Evolutionary conservation across 163 green algal genomes (phyloP).

Genomic region (Trebouxia gelatinosa): DNA sequence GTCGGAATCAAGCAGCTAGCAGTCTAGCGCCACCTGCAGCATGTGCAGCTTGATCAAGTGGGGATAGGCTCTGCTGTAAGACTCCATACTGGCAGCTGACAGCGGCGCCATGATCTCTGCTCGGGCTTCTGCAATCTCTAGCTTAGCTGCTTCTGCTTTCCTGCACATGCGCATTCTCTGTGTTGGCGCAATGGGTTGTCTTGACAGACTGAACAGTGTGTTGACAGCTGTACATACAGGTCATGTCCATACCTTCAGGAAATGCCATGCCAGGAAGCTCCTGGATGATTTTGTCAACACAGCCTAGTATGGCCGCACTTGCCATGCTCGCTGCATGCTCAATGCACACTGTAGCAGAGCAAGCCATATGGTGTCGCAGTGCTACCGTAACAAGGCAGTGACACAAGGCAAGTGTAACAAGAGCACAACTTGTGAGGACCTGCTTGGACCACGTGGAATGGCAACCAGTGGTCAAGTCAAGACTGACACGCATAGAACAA

Average conservation of each 20-base stretch:
- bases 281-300: not conserved
- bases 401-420: too few species aligned
- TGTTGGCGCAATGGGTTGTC: not conserved
- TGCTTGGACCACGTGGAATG: too few species aligned
- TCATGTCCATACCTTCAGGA: not conserved
- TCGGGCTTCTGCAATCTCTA: slow-evolving; percentile 45
- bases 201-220: not conserved
- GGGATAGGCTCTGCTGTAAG: slow-evolving; percentile 86
- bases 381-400: not conserved
- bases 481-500: not conserved
- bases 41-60: slow-evolving; percentile 68
- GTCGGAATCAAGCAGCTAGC: too few species aligned
- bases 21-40: slow-evolving; percentile 33
- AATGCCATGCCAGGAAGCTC: not conserved
- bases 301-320: not conserved
- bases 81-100: slow-evolving; percentile 80
- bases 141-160: slow-evolving; percentile 25
- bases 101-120: slow-evolving; percentile 62
- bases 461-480: not conserved
- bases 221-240: not conserved
- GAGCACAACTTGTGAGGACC: too few species aligned
- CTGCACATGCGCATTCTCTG: not conserved
- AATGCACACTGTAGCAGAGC: not conserved
- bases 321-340: not conserved
- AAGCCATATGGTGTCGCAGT: not conserved